Evolutionary conservation across 2,329 filamentous ascomycete species (phyloP).

Genomic region (Aureobasidium zeae): DNA sequence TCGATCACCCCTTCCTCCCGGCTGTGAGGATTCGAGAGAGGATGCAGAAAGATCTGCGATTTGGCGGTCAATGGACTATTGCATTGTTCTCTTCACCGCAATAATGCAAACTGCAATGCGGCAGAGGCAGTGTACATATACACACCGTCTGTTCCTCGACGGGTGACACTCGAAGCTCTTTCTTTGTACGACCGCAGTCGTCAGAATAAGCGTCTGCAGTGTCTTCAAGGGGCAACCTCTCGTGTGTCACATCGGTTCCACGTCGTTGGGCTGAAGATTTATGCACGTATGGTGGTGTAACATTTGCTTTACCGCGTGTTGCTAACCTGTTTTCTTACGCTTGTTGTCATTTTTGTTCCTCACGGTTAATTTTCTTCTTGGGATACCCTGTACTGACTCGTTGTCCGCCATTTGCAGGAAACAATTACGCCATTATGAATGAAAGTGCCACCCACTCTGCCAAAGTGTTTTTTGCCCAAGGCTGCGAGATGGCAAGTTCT

Average conservation of each 20-base stretch:
- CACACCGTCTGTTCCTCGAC: conserved; percentile 1
- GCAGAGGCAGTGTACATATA: not conserved
- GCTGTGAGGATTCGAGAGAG: too few species aligned
- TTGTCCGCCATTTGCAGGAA: conserved; percentile 49
- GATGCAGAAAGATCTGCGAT: too few species aligned
- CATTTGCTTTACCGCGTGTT: too few species aligned
- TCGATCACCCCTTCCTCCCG: too few species aligned
- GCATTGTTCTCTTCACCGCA: conserved; percentile 5
- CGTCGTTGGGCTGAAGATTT: too few species aligned
- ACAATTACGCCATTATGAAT: conserved; percentile 87
- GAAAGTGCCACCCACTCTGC: conserved; percentile 57
- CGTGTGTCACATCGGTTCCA: too few species aligned
- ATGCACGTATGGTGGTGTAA: too few species aligned
- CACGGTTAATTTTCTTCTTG: too few species aligned
- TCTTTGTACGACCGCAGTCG: not conserved
- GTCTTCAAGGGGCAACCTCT: too few species aligned
- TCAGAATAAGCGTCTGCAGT: conserved; percentile 9
- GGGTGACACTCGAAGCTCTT: conserved; percentile 5
- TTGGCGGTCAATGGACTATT: not conserved
- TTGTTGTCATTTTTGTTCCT: too few species aligned
- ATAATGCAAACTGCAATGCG: not conserved
- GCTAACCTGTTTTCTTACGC: too few species aligned
- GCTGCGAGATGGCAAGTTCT: conserved; percentile 47
- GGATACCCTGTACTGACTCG: not conserved
- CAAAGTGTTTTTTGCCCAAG: conserved; percentile 87